Evolutionary conservation across 371 early-diverging fungal genomes (phyloP), one percentile per base, ranked within the genome.

Genomic region (Funneliformis caledonium): DNA sequence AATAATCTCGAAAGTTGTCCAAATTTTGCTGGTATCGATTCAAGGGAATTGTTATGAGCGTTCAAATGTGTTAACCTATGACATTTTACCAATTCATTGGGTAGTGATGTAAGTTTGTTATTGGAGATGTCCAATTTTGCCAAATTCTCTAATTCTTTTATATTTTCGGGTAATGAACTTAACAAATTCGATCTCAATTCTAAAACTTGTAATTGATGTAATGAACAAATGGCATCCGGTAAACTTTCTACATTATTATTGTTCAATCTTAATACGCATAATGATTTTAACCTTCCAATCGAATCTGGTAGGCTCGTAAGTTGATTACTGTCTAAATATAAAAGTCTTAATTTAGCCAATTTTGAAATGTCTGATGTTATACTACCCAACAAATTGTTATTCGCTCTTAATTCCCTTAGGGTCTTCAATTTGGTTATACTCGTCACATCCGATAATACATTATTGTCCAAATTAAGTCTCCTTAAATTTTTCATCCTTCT

Each of bases 61-160:
- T 93, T 90, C 52, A 92, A 84, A 84, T 92, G 87, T 10, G 87
- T 88, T 48, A 90, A 77, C 64, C 86, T 87, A n/a, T 78, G 85
- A n/a, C 89, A 82, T 43, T 83, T 83, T 65, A 83, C 84, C 8
- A 87, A 68, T 67, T 88, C 83, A 19, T 76, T 81, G 11, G 88
- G 84, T 14, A 85, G 82, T 3, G 74, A 73, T 11, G 73, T 81
- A 48, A 84, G 61, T 12, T 82, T 81, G 50, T 85, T 88, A 47
- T 83, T 82, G 2, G 85, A 74, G 76, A 90, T 87, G 79, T 85
- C 87, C 48, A 91, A 69, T 14, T 84, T 83, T 43, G 84, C 83
- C n/a, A 90, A 67, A 65, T 83, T 83, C 31, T 85, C 85, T 77
- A 91, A 85, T 42, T 89, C 88, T 59, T 83, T 85, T 70, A 83